Evolutionary conservation across 345 rosid genomes (phyloP).

Genomic region (Cardiospermum halicacabum): DNA sequence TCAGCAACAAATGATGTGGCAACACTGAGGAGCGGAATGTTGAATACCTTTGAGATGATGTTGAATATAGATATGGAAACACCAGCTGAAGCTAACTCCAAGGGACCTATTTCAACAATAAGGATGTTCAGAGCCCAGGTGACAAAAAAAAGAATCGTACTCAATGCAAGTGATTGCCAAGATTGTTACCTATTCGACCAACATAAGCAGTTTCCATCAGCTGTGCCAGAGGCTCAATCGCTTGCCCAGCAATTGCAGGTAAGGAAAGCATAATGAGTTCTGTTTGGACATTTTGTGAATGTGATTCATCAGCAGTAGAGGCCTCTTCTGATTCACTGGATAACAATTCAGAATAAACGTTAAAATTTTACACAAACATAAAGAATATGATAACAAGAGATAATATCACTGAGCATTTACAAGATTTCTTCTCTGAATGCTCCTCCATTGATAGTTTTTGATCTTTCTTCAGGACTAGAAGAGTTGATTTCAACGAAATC

Average conservation of each 20-base stretch:
- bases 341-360: not conserved
- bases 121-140: conserved; percentile 6
- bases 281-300: conserved; percentile 12
- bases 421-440: conserved; percentile 12
- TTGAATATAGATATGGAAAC: conserved; percentile 24
- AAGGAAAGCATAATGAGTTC: conserved; percentile 27
- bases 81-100: conserved; percentile 19
- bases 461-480: conserved; percentile 5
- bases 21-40: conserved; percentile 30
- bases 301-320: not conserved
- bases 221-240: conserved; percentile 26
- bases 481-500: conserved; percentile 13
- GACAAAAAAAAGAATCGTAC: not conserved
- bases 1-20: conserved; percentile 34
- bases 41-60: conserved; percentile 31
- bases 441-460: conserved; percentile 12
- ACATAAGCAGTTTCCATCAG: conserved; percentile 27
- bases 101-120: conserved; percentile 15
- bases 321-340: conserved; percentile 6
- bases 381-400: not conserved
- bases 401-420: conserved; percentile 8
- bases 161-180: not conserved
- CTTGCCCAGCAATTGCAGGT: conserved; percentile 32
- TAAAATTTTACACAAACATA: not conserved
- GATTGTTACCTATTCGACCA: conserved; percentile 19